Evolutionary conservation across 2,329 filamentous ascomycete genomes (phyloP).

Genomic region (Aspergillus latus): DNA sequence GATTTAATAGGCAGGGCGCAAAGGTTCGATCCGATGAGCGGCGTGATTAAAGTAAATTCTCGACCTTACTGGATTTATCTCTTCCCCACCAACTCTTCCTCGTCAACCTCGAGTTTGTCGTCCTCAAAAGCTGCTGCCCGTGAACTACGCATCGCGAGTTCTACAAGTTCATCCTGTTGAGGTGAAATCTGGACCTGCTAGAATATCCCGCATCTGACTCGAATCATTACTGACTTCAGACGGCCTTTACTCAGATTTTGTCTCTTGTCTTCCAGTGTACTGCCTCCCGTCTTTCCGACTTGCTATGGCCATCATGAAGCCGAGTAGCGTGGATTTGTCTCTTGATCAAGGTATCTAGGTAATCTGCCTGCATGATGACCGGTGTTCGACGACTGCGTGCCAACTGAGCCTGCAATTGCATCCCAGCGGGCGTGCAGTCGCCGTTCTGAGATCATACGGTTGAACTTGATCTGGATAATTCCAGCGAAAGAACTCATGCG

Average conservation of each 20-base stretch:
- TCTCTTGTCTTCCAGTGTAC: conserved; percentile 27
- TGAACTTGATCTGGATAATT: conserved; percentile 49
- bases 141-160: neutral
- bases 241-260: conserved; percentile 8
- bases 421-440: conserved; percentile 15
- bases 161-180: neutral
- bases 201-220: neutral
- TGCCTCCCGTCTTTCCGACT: conserved; percentile 24
- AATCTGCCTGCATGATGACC: conserved; percentile 43
- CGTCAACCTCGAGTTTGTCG: neutral
- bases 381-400: conserved; percentile 37
- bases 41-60: conserved; percentile 1
- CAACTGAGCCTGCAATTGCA: neutral
- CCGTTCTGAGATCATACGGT: conserved; percentile 48
- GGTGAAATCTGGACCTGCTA: conserved; percentile 3
- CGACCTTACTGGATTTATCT: neutral
- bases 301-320: conserved; percentile 36
- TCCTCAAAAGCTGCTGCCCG: neutral
- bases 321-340: conserved; percentile 41
- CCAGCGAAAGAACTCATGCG: conserved; percentile 48
- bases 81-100: neutral
- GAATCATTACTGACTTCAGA: conserved; percentile 11
- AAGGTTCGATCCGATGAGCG: conserved; percentile 10
- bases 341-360: conserved; percentile 44
- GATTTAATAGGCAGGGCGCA: conserved; percentile 1